Evolutionary conservation across 2,329 filamentous ascomycete genomes (phyloP), one percentile per base, ranked within the genome.

Genomic region (Xylariomycetidae sp.): DNA sequence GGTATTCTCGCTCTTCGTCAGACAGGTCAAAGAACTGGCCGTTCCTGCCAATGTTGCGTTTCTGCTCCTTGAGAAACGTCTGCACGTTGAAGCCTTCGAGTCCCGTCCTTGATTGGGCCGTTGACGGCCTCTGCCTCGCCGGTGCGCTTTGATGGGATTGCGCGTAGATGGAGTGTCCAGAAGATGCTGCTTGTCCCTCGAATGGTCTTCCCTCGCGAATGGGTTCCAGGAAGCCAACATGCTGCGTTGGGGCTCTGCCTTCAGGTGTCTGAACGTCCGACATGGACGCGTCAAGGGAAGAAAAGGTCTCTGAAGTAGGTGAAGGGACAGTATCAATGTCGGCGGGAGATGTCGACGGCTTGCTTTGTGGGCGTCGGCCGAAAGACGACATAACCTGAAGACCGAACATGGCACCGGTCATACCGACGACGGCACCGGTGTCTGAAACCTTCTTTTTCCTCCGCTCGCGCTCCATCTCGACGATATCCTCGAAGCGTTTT

Each of bases 401-500:
- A 1, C 50, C 50, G 16, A 52, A 48, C 50, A 54, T 51, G 20
- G 50, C 44, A 16, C 50, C 50, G 8, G 48, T 41, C 41, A 50
- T 44, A 20, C 48, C 46, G 15, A 49, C 46, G 13, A 44, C 33
- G 16, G 48, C 35, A 23, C 48, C 45, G 27, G 49, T 48, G 4
- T 40, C 36, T 11, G 45, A 39, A 17, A 28, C 41, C 32, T 45
- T 38, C 23, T 36, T 46, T 37, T 46, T 50, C 30, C 49, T 36
- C 41, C 49, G 52, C 33, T 61, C 57, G 18, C 57, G 53, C 38
- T 66, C 57, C 29, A 56, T 53, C 43, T 64, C 54, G 3, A 70
- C 69, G 36, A 82, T 66, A 27, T 66, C 59, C 35, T 70, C 59
- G 39, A 85, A 78, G 14, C 74, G 71, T 37, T 62, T 66, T 54